Percentiles rank a stretch among this genome's conserved stretches.
phyloP scores from a whole-genome alignment of 345 rosid species.

The Salix caprea region DNA sequence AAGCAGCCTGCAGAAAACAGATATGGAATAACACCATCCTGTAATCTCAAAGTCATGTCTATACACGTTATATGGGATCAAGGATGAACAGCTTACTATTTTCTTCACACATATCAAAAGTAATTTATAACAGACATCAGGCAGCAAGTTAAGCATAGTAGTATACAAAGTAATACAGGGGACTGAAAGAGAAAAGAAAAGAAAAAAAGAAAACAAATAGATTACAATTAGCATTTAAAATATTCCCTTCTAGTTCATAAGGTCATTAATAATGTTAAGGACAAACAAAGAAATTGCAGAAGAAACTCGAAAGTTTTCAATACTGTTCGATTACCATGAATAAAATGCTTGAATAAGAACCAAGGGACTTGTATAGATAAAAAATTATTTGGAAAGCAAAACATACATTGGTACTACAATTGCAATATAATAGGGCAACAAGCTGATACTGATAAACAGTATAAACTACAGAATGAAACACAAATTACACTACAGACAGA shows the following conservation, averaged over 20 bases:
- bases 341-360: background rate
- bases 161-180: background rate
- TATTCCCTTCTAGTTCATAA: background rate
- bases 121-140: background rate
- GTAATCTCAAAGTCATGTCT: background rate
- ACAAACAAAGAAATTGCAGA: background rate
- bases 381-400: background rate
- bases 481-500: too few relatives aligned
- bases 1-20: background rate
- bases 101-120: background rate
- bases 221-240: background rate
- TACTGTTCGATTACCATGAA: background rate
- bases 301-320: background rate
- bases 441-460: background rate
- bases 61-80: background rate
- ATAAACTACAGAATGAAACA: too few relatives aligned
- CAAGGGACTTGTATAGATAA: background rate
- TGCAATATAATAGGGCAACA: background rate
- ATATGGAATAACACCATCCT: background rate
- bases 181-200: too few relatives aligned
- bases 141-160: background rate
- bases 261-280: background rate
- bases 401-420: background rate
- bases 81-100: background rate
- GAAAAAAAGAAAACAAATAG: background rate